phyloP scores from a whole-genome alignment of 805 yeast species.

The Kodamaea hsintzibuensis region DNA sequence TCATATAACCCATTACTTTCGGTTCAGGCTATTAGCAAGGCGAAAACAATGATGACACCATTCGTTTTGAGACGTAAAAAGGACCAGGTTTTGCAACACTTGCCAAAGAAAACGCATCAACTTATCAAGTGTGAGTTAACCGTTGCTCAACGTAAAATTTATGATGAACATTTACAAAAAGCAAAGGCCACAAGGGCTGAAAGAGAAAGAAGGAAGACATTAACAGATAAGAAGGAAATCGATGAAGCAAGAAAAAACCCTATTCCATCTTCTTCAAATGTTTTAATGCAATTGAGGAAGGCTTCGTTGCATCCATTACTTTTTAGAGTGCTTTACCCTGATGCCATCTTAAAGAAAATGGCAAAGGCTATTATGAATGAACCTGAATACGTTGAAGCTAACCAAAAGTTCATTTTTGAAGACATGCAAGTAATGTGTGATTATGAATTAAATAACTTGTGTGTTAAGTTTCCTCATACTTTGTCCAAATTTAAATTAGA shows the following conservation, averaged over 20 bases:
- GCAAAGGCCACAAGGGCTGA: conserved; percentile 44
- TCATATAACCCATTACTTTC: conserved; percentile 77
- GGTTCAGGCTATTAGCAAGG: conserved; percentile 87
- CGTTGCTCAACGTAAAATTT: conserved; percentile 55
- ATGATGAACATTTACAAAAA: conserved; percentile 55
- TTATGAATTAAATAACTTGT: conserved; percentile 76
- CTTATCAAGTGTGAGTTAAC: conserved; percentile 68
- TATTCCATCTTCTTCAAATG: conserved; percentile 56
- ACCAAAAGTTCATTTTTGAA: conserved; percentile 73
- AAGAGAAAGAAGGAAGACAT: conserved; percentile 41
- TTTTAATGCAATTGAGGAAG: conserved; percentile 86
- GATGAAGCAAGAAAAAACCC: conserved; percentile 31
- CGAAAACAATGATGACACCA: conserved; percentile 98
- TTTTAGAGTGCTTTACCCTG: conserved; percentile 66
- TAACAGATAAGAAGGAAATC: conserved; percentile 36
- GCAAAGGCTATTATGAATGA: conserved; percentile 77
- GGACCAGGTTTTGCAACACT: conserved; percentile 84
- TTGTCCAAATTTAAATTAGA: conserved; percentile 54
- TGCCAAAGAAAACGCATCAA: conserved; percentile 73
- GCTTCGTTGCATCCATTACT: conserved; percentile 91
- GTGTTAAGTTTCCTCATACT: conserved; percentile 71
- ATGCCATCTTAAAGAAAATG: conserved; percentile 62
- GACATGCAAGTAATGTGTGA: conserved; percentile 97
- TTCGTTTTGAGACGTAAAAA: conserved; percentile 91
- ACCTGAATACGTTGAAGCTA: conserved; percentile 78